These are phyloP conservation scores for Boletus vermiculosoides DNA, from an alignment of 768 basidiomycete species.

Conservation along the genomic window DNA sequence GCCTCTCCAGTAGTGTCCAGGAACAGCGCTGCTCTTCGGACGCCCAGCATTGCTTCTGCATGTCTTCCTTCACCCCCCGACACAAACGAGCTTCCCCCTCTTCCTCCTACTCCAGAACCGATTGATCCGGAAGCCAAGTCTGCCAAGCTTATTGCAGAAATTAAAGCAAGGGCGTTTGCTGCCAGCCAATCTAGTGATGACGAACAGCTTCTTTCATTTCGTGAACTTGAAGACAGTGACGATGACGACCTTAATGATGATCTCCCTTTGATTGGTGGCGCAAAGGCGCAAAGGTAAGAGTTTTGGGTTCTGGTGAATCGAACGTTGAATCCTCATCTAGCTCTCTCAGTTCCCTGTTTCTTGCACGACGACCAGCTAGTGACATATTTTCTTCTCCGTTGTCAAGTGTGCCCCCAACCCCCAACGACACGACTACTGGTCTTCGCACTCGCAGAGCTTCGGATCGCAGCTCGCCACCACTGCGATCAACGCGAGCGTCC, in stretches of 20 bases:
- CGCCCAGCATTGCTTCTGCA: constrained; percentile 11
- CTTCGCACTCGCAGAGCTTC: not conserved
- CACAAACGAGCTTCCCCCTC: constrained; percentile 19
- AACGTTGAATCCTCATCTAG: not conserved
- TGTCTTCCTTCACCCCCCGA: constrained; percentile 25
- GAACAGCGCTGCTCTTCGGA: constrained; percentile 9
- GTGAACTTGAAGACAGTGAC: constrained; percentile 51
- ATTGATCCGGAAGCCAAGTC: constrained; percentile 44
- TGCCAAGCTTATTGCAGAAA: constrained; percentile 57
- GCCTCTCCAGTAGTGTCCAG: constrained; percentile 1
- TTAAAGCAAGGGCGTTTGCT: constrained; percentile 60
- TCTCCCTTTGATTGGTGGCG: constrained; percentile 13
- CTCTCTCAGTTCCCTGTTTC: constrained; percentile 7
- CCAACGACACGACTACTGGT: not conserved
- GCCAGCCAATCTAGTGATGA: constrained; percentile 47
- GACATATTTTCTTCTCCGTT: constrained; percentile 22
- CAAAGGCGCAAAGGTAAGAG: constrained; percentile 11
- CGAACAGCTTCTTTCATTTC: constrained; percentile 32
- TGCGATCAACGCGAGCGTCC: constrained; percentile 14
- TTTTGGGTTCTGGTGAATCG: not conserved
- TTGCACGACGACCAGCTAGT: not conserved
- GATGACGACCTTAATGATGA: constrained; percentile 43
- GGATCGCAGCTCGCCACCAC: constrained; percentile 4
- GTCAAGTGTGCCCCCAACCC: constrained; percentile 21
- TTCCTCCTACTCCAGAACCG: constrained; percentile 33